Evolutionary conservation across 2,329 filamentous ascomycete genomes (phyloP).

Genomic region (Talaromyces sp.): DNA sequence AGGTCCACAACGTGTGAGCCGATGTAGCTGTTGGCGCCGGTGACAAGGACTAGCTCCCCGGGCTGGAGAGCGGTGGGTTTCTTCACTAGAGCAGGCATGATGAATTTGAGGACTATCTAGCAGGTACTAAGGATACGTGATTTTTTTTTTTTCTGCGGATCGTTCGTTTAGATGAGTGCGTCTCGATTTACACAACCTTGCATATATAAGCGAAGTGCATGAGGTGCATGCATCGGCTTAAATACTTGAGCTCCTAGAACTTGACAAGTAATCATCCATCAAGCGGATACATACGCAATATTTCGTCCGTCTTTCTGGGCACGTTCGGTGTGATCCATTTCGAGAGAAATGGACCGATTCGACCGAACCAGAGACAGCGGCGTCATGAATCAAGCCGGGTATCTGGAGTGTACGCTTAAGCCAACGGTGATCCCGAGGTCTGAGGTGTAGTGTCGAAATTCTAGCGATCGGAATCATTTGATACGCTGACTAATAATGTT

Average conservation of each 20-base stretch:
- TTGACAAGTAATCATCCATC: neutral
- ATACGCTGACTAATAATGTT: neutral
- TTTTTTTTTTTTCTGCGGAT: neutral
- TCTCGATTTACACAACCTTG: neutral
- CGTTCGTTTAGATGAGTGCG: neutral
- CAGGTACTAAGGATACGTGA: neutral
- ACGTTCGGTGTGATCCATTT: neutral
- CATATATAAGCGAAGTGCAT: neutral
- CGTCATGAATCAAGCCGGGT: neutral
- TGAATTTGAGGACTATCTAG: neutral
- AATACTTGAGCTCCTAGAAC: neutral
- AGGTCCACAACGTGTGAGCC: slow-evolving; percentile 39
- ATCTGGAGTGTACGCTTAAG: neutral
- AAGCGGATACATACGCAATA: neutral
- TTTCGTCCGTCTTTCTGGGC: neutral
- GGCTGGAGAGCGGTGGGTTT: neutral
- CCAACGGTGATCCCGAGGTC: neutral
- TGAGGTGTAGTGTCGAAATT: neutral
- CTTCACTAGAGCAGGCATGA: neutral
- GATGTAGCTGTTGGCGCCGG: slow-evolving; percentile 44
- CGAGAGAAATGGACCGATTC: neutral
- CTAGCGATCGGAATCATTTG: neutral
- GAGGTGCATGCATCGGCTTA: neutral
- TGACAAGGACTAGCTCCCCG: slow-evolving; percentile 28
- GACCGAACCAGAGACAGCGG: neutral